A percentile compares a stretch with the other conserved stretches of the same genome.
These are phyloP conservation scores for Raddia guianensis DNA, from an alignment of 176 grass and related monocot species.

Conservation along the genomic window DNA sequence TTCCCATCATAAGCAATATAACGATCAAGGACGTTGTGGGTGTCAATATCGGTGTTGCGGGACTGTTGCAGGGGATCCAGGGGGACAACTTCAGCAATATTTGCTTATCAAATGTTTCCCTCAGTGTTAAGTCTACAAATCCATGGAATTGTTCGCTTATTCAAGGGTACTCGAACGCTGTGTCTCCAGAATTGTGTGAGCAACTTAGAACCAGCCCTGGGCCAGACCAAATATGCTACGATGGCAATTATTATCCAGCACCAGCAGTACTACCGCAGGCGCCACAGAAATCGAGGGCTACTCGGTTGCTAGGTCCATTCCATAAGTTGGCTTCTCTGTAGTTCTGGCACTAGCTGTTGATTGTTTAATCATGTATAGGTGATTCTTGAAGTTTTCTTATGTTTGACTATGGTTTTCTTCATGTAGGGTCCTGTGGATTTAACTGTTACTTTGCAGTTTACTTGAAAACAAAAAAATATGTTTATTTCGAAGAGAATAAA, in stretches of 20 bases:
- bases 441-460: slow-evolving; percentile 5
- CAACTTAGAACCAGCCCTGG: slow-evolving; percentile 50
- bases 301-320: slow-evolving; percentile 45
- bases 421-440: background rate
- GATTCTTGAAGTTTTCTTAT: slow-evolving; percentile 23
- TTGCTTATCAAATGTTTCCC: slow-evolving; percentile 73
- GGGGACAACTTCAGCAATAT: slow-evolving; percentile 77
- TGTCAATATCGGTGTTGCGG: slow-evolving; percentile 59
- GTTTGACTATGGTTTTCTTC: slow-evolving; percentile 11
- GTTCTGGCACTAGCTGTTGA: background rate
- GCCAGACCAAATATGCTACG: slow-evolving; percentile 54
- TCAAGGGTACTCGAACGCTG: slow-evolving; percentile 71
- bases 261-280: slow-evolving; percentile 25
- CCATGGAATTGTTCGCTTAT: slow-evolving; percentile 84
- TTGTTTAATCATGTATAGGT: background rate
- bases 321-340: slow-evolving; percentile 46
- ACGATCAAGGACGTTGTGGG: slow-evolving; percentile 68
- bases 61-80: slow-evolving; percentile 65
- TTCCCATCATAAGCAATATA: slow-evolving; percentile 69
- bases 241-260: slow-evolving; percentile 16
- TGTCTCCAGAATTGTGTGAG: slow-evolving; percentile 70
- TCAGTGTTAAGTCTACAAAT: slow-evolving; percentile 46
- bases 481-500: background rate
- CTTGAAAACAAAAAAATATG: background rate
- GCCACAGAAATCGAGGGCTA: slow-evolving; percentile 51